Evolutionary conservation across 352 stramenopile species (phyloP).

Genomic region (Globisporangium mamillatum): DNA sequence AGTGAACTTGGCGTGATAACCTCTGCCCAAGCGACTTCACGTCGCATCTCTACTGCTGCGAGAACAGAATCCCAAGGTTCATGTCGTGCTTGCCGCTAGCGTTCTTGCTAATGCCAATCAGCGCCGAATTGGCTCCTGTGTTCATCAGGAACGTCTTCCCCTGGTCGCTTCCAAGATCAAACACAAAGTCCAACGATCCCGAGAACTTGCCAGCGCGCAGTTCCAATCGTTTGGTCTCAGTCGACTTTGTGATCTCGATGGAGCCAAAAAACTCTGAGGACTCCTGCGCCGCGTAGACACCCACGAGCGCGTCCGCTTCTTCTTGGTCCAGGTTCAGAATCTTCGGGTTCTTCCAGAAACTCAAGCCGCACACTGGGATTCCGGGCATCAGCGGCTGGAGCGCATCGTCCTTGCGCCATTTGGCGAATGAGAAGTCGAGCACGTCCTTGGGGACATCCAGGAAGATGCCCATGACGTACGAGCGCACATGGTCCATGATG

Average conservation of each 20-base stretch:
- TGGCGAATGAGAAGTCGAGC: conserved; percentile 43
- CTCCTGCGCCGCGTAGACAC: conserved; percentile 35
- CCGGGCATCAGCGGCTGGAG: conserved; percentile 30
- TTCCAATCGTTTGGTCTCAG: not conserved
- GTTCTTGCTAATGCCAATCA: not conserved
- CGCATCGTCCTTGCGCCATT: conserved; percentile 37
- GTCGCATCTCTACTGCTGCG: conserved; percentile 1
- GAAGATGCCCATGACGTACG: conserved; percentile 68
- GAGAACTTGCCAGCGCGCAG: not conserved
- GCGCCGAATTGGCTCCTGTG: not conserved
- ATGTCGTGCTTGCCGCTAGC: not conserved
- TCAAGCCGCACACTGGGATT: conserved; percentile 32
- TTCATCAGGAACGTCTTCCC: conserved; percentile 4
- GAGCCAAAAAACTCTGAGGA: conserved; percentile 39
- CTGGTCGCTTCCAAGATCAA: not conserved
- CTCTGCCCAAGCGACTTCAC: too few relatives aligned
- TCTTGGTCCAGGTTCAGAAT: conserved; percentile 21
- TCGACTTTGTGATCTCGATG: conserved; percentile 22
- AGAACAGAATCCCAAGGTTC: not conserved
- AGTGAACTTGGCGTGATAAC: too few relatives aligned
- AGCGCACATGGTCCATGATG: conserved; percentile 57
- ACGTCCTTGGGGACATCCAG: conserved; percentile 54
- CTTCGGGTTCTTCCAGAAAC: conserved; percentile 43
- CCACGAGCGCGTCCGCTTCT: conserved; percentile 34
- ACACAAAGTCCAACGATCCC: not conserved